Base-by-base conservation (phyloP, 371 early-diverging fungal species). In the Rhizopus microsporus region DNA sequence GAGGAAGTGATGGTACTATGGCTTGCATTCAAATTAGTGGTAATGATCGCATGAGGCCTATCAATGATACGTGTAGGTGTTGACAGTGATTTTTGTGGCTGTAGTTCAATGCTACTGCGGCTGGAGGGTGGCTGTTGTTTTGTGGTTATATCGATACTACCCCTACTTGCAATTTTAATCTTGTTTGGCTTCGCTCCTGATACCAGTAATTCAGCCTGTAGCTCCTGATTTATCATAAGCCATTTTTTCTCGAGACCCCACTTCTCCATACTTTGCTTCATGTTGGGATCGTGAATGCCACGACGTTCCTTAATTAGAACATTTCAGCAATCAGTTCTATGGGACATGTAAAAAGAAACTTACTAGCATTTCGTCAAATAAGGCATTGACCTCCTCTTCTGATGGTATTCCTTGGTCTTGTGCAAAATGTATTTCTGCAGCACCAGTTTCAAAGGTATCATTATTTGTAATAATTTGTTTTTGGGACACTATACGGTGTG, bases 221-320 rank as follows among this genome's bases (percentile, higher is more conserved):
- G 68, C 43, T 79, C 80, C 56, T 79, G 80, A 30, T 71, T 62
- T 4, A 79, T 62, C 77, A 79, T 72, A 7, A 79, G 60, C 77
- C 80, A 74, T 56, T 79, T 79, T 57, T 79, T 79, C 37, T 72
- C 72, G 3, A 60, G 40, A 30, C 62, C 60, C 71, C 70, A 79
- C 1, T 62, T 56, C 13, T 62, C 60, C 79, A 79, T 79, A 31
- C 42, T 63, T 32, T 52, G 45, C 38, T 59, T 62, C 1, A 68
- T 51, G 15, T 62, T 61, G 33, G 67, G 61, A 43, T 78, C 76
- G 37, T 70, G 67, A 44, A 78, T 73, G 10, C 79, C 79, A 23
- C 79, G 63, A 46, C 77, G 69, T 31, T 67, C 73, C 77, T 76
- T 29, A 23, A 60, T 38, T 34, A 33, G 5, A 12, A 7, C 35